Base-by-base conservation (phyloP, 2,329 filamentous ascomycete genomes). In the Exserohilum turcica region DNA sequence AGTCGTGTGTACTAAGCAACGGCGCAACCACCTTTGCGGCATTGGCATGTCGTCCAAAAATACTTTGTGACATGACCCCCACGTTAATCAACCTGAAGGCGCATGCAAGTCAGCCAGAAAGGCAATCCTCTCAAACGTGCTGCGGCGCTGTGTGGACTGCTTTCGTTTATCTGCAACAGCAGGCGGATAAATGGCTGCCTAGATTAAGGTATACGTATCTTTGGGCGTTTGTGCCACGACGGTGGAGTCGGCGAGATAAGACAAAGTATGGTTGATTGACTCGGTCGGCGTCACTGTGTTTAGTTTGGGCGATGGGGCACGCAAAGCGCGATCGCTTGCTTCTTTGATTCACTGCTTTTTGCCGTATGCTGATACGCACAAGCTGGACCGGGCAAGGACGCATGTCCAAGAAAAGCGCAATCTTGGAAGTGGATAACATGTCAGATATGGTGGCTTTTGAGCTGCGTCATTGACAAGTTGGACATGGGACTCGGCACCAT, bases 251-350 rank as follows among this genome's bases (percentile, higher is more conserved):
- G 48, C 19, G 28, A 49, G 51, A 53, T 53, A 53, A 49, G 44
- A 27, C 8, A 52, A 32, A 35, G 29, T 28, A 29, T 28, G 18
- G 29, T 39, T 24, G 24, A 48, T 39, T n/a, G 44, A 48, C 32
- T 42, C 39, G 24, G 33, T 28, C 29, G 40, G 40, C 40, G 12
- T 15, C 7, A 27, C 15, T 33, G 24, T 28, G 9, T 43, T 31
- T 37, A 18, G 12, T 28, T 18, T 28, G 21, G 16, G 33, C 19
- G 27, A 52, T 51, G 43, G 42, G 42, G 47, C 18, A 49, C 37
- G 43, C 47, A 51, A 57, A 48, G 47, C 52, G 48, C 52, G 44
- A 32, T 54, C 52, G 55, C 54, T 50, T 47, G n/a, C 39, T 42
- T 16, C n/a, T 32, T 40, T 43, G n/a, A 39, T 42, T 19, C 19